Conservation (phyloP, 768 basidiomycete genomes). For the Suillus tomentosus region DNA sequence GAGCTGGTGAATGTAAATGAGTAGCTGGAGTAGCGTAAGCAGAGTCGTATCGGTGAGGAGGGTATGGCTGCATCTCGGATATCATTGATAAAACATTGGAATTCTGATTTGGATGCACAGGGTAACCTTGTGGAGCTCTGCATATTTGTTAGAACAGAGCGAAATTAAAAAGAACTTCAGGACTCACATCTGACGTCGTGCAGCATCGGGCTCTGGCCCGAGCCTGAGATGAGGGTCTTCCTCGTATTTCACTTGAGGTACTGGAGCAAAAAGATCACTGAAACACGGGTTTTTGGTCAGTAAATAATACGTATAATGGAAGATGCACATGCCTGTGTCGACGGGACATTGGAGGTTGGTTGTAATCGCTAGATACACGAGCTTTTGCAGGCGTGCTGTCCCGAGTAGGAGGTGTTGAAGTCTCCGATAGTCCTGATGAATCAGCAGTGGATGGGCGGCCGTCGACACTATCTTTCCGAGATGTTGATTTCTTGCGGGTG, state of each 20-base stretch:
- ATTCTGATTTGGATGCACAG: conserved; percentile 41
- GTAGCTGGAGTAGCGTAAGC: conserved; percentile 40
- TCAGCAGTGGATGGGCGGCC: conserved; percentile 74
- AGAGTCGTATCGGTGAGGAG: conserved; percentile 55
- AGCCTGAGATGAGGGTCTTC: conserved; percentile 21
- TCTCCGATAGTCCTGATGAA: conserved; percentile 70
- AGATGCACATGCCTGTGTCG: conserved; percentile 40
- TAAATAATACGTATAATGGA: conserved; percentile 5
- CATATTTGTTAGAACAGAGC: conserved; percentile 21
- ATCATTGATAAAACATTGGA: conserved; percentile 56
- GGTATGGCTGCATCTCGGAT: conserved; percentile 58
- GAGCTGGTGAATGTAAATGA: conserved; percentile 32
- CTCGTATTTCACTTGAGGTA: conserved; percentile 5
- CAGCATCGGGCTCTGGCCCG: conserved; percentile 44
- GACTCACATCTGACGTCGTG: conserved; percentile 51
- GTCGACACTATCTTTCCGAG: conserved; percentile 60
- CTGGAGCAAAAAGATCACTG: conserved; percentile 3
- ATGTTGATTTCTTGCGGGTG: conserved; percentile 62
- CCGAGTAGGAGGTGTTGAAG: conserved; percentile 71
- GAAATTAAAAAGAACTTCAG: conserved; percentile 2
- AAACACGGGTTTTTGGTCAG: conserved; percentile 5
- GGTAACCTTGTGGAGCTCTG: conserved; percentile 49
- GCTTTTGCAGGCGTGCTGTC: conserved; percentile 61
- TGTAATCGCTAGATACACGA: conserved; percentile 44
- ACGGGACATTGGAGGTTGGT: conserved; percentile 40